Evolutionary conservation across 495 filamentous ascomycete genomes (phyloP).

Genomic region (Hapsidospora chrysogenum): DNA sequence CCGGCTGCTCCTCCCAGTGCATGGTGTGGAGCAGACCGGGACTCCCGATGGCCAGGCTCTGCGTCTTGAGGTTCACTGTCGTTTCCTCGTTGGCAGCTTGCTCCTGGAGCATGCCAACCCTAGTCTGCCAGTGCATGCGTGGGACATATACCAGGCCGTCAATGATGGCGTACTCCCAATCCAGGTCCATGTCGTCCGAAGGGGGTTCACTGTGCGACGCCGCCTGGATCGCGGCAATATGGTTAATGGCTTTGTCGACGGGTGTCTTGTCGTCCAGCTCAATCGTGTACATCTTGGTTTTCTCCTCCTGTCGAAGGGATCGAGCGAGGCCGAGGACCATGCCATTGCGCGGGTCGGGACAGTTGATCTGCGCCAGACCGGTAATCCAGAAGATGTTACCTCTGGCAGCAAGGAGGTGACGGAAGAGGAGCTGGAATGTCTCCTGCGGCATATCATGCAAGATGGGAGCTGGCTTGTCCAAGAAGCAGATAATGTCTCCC

Average conservation of each 20-base stretch:
- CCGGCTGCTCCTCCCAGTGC: slow-evolving; percentile 1
- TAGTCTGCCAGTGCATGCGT: slow-evolving; percentile 1
- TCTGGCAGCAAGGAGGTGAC: neutral
- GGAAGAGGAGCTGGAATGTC: neutral
- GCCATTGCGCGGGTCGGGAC: slow-evolving; percentile 2
- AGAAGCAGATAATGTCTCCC: slow-evolving; percentile 5
- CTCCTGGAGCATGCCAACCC: neutral
- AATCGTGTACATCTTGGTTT: neutral
- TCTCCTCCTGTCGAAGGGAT: neutral
- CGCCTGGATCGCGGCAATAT: neutral
- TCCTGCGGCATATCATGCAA: slow-evolving; percentile 6
- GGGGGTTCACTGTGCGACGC: neutral
- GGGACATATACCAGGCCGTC: slow-evolving; percentile 3
- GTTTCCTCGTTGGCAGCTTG: too few species aligned
- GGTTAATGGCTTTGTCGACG: neutral
- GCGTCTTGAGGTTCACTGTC: neutral
- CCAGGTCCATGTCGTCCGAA: neutral
- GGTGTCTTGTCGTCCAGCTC: neutral
- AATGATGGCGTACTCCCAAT: slow-evolving; percentile 3
- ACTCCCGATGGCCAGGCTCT: neutral
- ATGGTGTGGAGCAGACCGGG: neutral
- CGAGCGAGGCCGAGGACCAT: neutral
- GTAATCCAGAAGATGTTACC: slow-evolving; percentile 5
- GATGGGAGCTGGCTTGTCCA: slow-evolving; percentile 8
- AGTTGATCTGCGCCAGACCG: slow-evolving; percentile 2